A percentile compares a stretch with the other conserved stretches of the same genome.
Evolutionary conservation across 768 basidiomycete species (phyloP).

Genomic region (Trametes villosa): DNA sequence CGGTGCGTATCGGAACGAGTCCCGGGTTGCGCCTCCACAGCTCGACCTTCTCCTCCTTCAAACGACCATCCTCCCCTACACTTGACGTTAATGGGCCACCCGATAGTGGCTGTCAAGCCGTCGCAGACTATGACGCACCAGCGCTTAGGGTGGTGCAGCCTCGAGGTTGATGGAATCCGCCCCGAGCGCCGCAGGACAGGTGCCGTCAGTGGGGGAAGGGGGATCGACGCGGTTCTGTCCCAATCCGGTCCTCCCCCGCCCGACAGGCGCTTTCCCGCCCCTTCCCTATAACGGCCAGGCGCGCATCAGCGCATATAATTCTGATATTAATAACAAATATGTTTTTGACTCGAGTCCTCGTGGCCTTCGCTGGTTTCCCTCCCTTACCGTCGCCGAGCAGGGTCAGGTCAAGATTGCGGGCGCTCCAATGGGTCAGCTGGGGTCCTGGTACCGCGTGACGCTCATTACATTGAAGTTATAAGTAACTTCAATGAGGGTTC

Average conservation of each 20-base stretch:
- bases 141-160: neutral
- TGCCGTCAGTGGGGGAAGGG: neutral
- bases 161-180: neutral
- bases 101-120: constrained; percentile 1
- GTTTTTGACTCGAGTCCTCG: neutral
- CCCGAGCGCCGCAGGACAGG: neutral
- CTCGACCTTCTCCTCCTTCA: no score
- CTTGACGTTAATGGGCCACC: no score
- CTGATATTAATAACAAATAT: neutral
- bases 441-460: no score
- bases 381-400: no score
- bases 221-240: neutral
- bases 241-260: neutral
- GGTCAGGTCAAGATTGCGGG: no score
- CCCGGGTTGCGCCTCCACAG: no score
- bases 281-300: neutral
- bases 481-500: no score
- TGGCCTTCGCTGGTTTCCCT: neutral
- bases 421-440: no score
- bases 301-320: neutral
- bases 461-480: no score
- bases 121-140: neutral
- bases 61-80: no score
- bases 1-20: no score
- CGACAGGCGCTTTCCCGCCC: neutral